A percentile compares a stretch with the other conserved stretches of the same genome.
These are phyloP conservation scores for Esteya vermicola DNA, from an alignment of 2,329 filamentous ascomycete species.

Conservation along the genomic window DNA sequence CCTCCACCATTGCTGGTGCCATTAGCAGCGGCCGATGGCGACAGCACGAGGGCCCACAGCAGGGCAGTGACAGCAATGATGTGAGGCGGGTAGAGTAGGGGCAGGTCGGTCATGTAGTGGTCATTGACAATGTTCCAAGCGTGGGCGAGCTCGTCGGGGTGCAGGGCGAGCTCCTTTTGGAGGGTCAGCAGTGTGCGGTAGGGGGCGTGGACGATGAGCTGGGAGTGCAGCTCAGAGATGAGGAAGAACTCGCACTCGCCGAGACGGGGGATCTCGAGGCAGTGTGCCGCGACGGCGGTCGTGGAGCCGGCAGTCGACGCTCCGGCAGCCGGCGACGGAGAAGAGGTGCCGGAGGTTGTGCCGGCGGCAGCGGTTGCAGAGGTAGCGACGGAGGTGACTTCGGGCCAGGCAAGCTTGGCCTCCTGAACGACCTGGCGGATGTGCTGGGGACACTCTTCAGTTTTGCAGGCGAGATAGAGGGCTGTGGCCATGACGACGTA, in stretches of 20 bases:
- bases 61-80: constrained; percentile 78
- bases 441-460: constrained; percentile 94
- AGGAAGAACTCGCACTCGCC: constrained; percentile 90
- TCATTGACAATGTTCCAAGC: constrained; percentile 83
- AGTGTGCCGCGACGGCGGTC: constrained; percentile 41
- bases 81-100: constrained; percentile 73
- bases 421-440: constrained; percentile 83
- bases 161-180: constrained; percentile 53
- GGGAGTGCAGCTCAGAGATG: constrained; percentile 81
- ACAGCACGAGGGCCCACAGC: constrained; percentile 68
- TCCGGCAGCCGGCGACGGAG: too few species aligned
- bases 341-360: too few species aligned
- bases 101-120: constrained; percentile 84
- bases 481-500: constrained; percentile 89
- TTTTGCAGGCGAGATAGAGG: constrained; percentile 91
- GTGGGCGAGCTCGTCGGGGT: constrained; percentile 63
- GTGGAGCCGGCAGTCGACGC: too few species aligned
- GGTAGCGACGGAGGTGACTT: too few species aligned
- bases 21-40: constrained; percentile 33
- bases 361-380: too few species aligned
- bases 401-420: constrained; percentile 70
- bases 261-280: constrained; percentile 66
- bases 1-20: constrained; percentile 4
- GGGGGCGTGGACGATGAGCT: constrained; percentile 81
- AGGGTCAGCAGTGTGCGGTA: constrained; percentile 69